These are phyloP conservation scores for Nematocida minor DNA, from an alignment of 371 early-diverging fungal genomes.

Conservation along the genomic window DNA sequence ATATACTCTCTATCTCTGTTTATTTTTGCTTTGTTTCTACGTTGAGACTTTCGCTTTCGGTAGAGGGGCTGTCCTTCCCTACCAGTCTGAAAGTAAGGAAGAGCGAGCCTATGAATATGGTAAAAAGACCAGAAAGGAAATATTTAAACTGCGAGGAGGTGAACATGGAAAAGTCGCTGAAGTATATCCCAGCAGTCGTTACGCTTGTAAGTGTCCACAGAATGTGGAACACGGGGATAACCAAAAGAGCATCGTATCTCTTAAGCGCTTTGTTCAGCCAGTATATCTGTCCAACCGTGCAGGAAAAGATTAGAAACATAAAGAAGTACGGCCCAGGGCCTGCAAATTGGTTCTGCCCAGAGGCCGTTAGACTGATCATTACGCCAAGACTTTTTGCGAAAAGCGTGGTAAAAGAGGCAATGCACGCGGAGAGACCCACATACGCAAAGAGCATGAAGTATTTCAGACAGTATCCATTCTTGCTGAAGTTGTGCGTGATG, in stretches of 20 bases:
- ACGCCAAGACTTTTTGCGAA: conserved; percentile 76
- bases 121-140: conserved; percentile 69
- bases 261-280: conserved; percentile 75
- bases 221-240: conserved; percentile 75
- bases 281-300: conserved; percentile 73
- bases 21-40: conserved; percentile 48
- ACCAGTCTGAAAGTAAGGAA: conserved; percentile 61
- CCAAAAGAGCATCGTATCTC: conserved; percentile 75
- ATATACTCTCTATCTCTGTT: too few relatives aligned
- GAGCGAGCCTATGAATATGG: conserved; percentile 73
- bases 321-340: conserved; percentile 70
- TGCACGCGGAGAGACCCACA: conserved; percentile 67
- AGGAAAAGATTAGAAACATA: conserved; percentile 69
- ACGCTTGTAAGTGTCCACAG: conserved; percentile 72
- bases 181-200: conserved; percentile 75
- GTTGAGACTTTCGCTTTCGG: conserved; percentile 1
- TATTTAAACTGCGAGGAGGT: conserved; percentile 68
- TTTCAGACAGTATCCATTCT: conserved; percentile 56
- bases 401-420: conserved; percentile 74
- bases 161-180: conserved; percentile 72
- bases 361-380: conserved; percentile 69
- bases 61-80: conserved; percentile 39
- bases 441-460: conserved; percentile 64
- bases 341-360: conserved; percentile 72
- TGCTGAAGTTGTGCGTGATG: conserved; percentile 58